Percentiles rank a stretch among this genome's conserved stretches.
These are phyloP conservation scores for Pseudogymnoascus sp. DNA, from an alignment of 2,329 filamentous ascomycete genomes.

Conservation along the genomic window DNA sequence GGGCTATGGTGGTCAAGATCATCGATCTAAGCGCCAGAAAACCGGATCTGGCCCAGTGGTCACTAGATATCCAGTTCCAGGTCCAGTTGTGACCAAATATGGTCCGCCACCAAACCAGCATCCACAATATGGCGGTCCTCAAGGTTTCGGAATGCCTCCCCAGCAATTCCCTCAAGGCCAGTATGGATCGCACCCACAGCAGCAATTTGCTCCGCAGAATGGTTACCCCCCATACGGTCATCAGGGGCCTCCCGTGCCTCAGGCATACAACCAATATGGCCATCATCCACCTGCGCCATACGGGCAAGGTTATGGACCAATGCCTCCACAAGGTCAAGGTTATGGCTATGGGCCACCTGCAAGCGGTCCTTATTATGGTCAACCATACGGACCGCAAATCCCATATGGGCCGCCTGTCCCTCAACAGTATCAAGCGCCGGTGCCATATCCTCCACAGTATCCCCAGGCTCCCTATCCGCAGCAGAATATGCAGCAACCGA, in stretches of 20 bases:
- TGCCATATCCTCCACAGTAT: slow-evolving; percentile 16
- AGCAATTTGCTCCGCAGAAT: slow-evolving; percentile 19
- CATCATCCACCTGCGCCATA: slow-evolving; percentile 1
- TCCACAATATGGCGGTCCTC: not conserved
- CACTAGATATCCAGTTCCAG: slow-evolving; percentile 15
- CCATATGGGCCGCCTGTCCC: slow-evolving; percentile 15
- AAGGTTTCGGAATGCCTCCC: not conserved
- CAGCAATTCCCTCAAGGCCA: not conserved
- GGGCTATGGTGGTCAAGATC: slow-evolving; percentile 9
- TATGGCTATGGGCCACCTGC: not conserved
- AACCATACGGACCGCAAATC: slow-evolving; percentile 13
- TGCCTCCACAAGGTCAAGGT: not conserved
- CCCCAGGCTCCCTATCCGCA: slow-evolving; percentile 14
- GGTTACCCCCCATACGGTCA: not conserved
- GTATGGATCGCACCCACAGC: slow-evolving; percentile 18
- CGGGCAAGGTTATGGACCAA: not conserved
- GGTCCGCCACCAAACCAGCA: slow-evolving; percentile 13
- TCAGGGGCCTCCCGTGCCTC: not conserved
- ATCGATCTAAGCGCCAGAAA: slow-evolving; percentile 23
- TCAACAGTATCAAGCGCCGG: slow-evolving; percentile 14
- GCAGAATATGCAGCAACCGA: slow-evolving; percentile 8
- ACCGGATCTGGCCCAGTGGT: slow-evolving; percentile 18
- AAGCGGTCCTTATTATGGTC: slow-evolving; percentile 8
- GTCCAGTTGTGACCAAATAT: slow-evolving; percentile 13
- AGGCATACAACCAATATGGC: not conserved